Percentiles rank a stretch among this genome's conserved stretches.
Conservation (phyloP, 164 flowering plant species). For the Tinospora cordifolia region DNA sequence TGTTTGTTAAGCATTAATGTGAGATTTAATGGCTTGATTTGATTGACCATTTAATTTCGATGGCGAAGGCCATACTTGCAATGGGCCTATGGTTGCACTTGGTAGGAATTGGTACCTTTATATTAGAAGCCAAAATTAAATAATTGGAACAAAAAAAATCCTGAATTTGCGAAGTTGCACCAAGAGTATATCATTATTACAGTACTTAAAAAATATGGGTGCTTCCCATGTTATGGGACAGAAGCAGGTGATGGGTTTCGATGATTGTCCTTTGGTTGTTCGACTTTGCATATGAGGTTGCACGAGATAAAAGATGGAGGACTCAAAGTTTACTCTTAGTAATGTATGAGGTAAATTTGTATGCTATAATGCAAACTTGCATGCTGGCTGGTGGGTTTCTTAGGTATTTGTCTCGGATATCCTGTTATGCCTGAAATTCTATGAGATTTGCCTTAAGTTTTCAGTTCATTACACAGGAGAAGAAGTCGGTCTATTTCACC, state of each 20-base stretch:
- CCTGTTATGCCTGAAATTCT: conserved; percentile 1
- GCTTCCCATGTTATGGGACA: conserved; percentile 48
- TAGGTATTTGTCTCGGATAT: neutral
- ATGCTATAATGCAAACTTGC: conserved; percentile 28
- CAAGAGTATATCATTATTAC: conserved; percentile 17
- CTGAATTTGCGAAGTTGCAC: conserved; percentile 12
- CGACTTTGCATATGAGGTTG: conserved; percentile 54
- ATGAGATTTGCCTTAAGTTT: neutral
- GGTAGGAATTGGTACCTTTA: neutral
- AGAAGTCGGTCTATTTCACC: conserved; percentile 71
- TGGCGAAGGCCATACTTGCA: neutral
- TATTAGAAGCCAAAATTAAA: conserved; percentile 6
- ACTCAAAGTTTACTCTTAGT: conserved; percentile 57
- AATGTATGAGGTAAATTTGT: conserved; percentile 67
- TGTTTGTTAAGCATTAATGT: too few species aligned
- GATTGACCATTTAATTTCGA: neutral
- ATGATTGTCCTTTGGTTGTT: conserved; percentile 59
- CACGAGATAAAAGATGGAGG: conserved; percentile 80
- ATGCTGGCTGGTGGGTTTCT: conserved; percentile 28
- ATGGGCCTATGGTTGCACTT: neutral
- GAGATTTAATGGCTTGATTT: neutral
- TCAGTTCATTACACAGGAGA: conserved; percentile 41
- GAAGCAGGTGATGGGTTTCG: conserved; percentile 74
- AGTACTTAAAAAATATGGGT: conserved; percentile 29
- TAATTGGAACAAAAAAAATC: conserved; percentile 12